Base-by-base conservation (phyloP, 2,329 filamentous ascomycete species). In the Dactylellina sp. region DNA sequence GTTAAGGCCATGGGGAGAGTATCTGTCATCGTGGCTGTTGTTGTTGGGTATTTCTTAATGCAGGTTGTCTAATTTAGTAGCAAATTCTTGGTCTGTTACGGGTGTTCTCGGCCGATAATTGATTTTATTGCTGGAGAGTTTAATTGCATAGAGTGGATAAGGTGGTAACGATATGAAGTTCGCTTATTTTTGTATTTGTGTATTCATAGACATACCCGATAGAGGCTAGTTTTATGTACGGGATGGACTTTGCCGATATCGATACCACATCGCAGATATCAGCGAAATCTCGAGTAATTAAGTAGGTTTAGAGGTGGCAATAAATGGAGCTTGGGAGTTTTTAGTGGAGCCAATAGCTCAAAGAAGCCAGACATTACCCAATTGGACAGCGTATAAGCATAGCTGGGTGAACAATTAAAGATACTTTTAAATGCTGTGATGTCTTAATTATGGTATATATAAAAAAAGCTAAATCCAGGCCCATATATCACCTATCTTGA, bases 1-100 rank as follows among this genome's bases (percentile, higher is more conserved):
- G n/a, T 59, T 9, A 2, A 59, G 24, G 46, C 39, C 28, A 20
- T 68, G 25, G 46, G 63, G 7, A n/a, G 39, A 11, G 42, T 66
- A 0, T 59, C 53, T 7, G 22, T 60, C 9, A 5, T 16, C 14
- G 9, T 60, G 7, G 46, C 63, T 3, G 37, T 47, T 3, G 20
- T 35, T 11, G 37, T 52, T 14, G 44, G 55, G 3, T 53, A 37
- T 25, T 20, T 68, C 0, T 20, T 68, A 5, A 32, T 53, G 7
- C 46, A 46, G 47, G 9, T 39, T 14, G 4, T 68, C 4, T 60
- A 24, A 22, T 12, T 14, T 40, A 12, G 3, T 40, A 7, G 6
- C 37, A 40, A 12, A 40, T 40, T 40, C 4, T 40, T 40, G 3
- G 28, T 4, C 4, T 32, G 9, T 32, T 32, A 9, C 4, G 9